Evolutionary conservation across 1,139 yeast genomes (phyloP), one percentile per base, ranked within the genome.

Genomic region (Lodderomyces parapsilosis): DNA sequence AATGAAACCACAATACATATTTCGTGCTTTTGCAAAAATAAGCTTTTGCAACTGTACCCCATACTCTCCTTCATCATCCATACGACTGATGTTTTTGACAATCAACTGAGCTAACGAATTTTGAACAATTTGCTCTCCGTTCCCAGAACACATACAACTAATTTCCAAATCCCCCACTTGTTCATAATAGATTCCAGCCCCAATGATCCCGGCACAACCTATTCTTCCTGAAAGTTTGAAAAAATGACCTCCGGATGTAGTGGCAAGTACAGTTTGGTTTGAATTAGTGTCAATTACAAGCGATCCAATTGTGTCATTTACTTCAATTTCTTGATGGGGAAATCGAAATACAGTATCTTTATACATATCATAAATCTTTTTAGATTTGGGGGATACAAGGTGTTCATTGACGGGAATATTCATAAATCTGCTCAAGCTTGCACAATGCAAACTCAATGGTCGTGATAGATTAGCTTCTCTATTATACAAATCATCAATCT

Each of bases 221-320:
- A 76, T 61, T 43, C 83, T 51, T 0, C 81, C 80, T 0, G 76
- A 75, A 1, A 66, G 47, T 49, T 77, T 76, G 52, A 75, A 68
- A 46, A 74, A 65, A 46, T 74, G 74, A 0, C 83, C 83, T 2
- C 83, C 83, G 0, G 81, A 76, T 0, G 81, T 76, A 0, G 76
- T 56, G 0, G 68, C 74, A 1, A 69, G 43, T 0, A 55, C 53
- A 0, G 68, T 3, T 49, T 41, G 7, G 54, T 43, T 28, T 57
- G 54, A 1, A 63, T 49, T 0, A 4, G 27, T 24, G 27, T 30
- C 19, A 15, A 30, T 30, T n/a, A 30, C 33, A 3, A 30, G 14
- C 3, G 68, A 23, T 0, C 75, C 76, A 19, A 71, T 58, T 1
- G 76, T 71, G 46, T 71, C 76, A 2, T 55, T 20, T 1, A 37